Percentiles rank a stretch among this genome's conserved stretches.
Evolutionary conservation across 257 asterid species (phyloP).

Genomic region (Solanum corneliomulleri): DNA sequence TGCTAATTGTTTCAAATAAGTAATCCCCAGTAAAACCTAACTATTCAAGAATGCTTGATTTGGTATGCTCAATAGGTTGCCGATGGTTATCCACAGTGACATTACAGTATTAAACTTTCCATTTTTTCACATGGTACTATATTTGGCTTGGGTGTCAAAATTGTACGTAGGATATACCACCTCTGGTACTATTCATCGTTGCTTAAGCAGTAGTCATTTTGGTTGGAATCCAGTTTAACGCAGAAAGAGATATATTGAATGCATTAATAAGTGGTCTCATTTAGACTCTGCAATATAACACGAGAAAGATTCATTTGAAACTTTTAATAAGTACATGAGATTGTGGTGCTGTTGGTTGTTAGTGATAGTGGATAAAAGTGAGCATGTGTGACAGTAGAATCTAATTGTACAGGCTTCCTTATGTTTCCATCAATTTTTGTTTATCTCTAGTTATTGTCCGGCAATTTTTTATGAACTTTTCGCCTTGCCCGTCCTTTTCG

Average conservation of each 20-base stretch:
- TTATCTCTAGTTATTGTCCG: background rate
- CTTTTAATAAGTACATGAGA: background rate
- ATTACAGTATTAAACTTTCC: background rate
- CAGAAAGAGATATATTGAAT: background rate
- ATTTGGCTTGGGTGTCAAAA: background rate
- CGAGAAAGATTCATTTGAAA: background rate
- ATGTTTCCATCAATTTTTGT: background rate
- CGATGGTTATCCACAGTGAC: background rate
- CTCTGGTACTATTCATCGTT: background rate
- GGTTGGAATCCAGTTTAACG: background rate
- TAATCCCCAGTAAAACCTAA: background rate
- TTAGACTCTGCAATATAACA: background rate
- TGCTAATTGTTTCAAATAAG: background rate
- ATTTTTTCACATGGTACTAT: background rate
- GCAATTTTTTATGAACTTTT: background rate
- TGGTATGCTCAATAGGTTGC: background rate
- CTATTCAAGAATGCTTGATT: background rate
- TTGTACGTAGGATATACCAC: background rate
- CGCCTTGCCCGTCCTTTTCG: background rate
- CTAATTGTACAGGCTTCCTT: background rate
- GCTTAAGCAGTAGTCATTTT: background rate
- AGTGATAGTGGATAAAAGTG: background rate
- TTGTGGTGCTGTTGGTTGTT: background rate
- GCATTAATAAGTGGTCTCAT: background rate
- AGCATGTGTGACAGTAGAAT: background rate